Evolutionary conservation across 1,139 yeast species (phyloP), one percentile per base, ranked within the genome.

Genomic region (Yamadazyma buinensis): DNA sequence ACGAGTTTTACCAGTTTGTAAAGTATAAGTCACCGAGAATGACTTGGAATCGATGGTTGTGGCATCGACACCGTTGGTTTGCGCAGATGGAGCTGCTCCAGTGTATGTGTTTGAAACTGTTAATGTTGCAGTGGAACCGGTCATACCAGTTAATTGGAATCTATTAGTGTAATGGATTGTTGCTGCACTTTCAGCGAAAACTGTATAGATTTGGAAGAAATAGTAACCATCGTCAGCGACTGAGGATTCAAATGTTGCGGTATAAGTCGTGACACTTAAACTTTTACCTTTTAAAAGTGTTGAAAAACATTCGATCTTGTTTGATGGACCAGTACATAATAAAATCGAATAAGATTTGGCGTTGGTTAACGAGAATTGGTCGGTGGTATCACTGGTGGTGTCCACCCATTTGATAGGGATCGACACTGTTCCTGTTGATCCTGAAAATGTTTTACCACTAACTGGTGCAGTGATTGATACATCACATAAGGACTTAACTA

Each of bases 131-230:
- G 61, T 46, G 1, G 78, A 40, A 24, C 95, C 96, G 1, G 75
- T 55, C 95, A 88, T 84, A 11, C 81, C 88, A 0, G 67, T 57
- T 42, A 88, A 64, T 28, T 57, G 44, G 59, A 88, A 84, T 50
- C 95, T 67, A 24, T 73, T 68, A 1, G 94, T 58, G 57, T 88
- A 88, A 51, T 81, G 85, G 46, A 77, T 80, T n/a, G 90, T 68
- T 47, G 58, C 59, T 46, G 60, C 62, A 12, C 80, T 82, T n/a
- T 54, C 57, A 2, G 48, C 35, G 38, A 61, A 69, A 8, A 49
- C 41, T 9, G 74, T 57, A 45, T 68, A 76, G 26, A 88, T 55
- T 59, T 88, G 96, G 46, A 88, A 61, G 55, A 62, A 87, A 56
- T 73, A 88, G 40, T 61, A 62, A 18, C 97, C 97, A 51, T 71